Evolutionary conservation across 352 stramenopile genomes (phyloP), one percentile per base, ranked within the genome.

Genomic region (Globisporangium solare): DNA sequence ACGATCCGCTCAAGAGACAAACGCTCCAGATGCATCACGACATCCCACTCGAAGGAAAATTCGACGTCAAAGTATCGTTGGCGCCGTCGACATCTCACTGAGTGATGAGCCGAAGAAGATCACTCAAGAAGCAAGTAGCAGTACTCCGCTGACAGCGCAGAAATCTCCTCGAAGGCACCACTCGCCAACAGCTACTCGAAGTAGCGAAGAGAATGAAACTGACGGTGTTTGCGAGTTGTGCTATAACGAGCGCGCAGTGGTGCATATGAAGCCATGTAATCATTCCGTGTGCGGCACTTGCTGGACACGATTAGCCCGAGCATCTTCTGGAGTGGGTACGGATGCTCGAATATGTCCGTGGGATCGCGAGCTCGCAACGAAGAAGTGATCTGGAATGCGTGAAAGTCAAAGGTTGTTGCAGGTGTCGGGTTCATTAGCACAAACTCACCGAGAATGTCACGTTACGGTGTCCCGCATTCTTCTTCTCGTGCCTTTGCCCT

Each of bases 251-350:
- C 47, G 62, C 31, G 70, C 68, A 18, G 46, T 81, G 13, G 76
- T 89, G 42, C 59, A 67, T 11, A 84, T 89, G 79, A 65, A 79
- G 21, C 76, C 72, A 49, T 89, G 79, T 27, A 54, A 58, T 14
- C 79, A 89, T 42, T 54, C 52, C 0, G 74, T 89, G 3, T 89
- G 79, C 51, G 50, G 48, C n/a, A 58, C 54, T 49, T 72, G 66
- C 66, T 60, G 69, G 70, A 39, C 35, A 50, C 49, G 74, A 31
- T 54, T 74, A 10, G 45, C 15, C 10, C 49, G 47, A n/a, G 21
- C 21, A 58, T 21, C 40, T 14, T 42, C 43, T 2, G 22, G 35
- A 12, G 7, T 3, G 8, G 14, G 21, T 12, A 46, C 18, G 13
- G 57, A 64, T 31, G 46, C 35, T 40, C 65, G 66, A 15, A 51